Evolutionary conservation across 768 basidiomycete genomes (phyloP).

Genomic region (Mrakia gelida): DNA sequence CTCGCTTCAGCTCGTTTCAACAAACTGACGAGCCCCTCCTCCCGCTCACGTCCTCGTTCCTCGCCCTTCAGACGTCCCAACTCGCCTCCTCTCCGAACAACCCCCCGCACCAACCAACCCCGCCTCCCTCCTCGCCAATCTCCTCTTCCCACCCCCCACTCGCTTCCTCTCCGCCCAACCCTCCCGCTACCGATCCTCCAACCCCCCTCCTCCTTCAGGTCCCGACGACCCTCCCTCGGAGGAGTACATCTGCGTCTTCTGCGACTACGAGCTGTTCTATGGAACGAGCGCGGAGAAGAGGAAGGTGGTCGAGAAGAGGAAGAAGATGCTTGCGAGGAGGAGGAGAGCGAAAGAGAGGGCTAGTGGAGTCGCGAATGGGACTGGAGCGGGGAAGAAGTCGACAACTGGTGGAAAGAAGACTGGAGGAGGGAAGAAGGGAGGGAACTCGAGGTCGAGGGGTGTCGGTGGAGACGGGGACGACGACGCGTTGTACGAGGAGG

Average conservation of each 20-base stretch:
- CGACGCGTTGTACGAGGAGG: no score
- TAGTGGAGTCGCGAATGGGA: conserved; percentile 55
- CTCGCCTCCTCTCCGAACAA: conserved; percentile 26
- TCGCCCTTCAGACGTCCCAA: neutral
- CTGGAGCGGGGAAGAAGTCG: neutral
- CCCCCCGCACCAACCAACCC: neutral
- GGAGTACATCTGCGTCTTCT: conserved; percentile 92
- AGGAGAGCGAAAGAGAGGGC: conserved; percentile 68
- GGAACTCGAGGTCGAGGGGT: no score
- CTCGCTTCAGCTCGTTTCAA: conserved; percentile 40
- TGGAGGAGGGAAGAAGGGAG: neutral
- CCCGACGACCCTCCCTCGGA: conserved; percentile 58
- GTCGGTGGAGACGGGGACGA: neutral
- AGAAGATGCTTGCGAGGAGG: conserved; percentile 69
- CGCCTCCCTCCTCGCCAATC: conserved; percentile 9
- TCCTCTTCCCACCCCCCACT: conserved; percentile 38
- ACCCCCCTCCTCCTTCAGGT: conserved; percentile 22
- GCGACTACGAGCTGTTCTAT: conserved; percentile 88
- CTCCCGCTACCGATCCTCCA: conserved; percentile 7
- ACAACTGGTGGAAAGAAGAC: neutral
- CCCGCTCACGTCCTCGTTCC: neutral
- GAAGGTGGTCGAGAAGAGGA: conserved; percentile 63
- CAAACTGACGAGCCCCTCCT: conserved; percentile 37
- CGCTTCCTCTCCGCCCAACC: conserved; percentile 40
- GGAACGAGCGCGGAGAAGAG: conserved; percentile 68